Conservation (phyloP, 2,329 filamentous ascomycete species). For the Chrysoporthe cubensis region DNA sequence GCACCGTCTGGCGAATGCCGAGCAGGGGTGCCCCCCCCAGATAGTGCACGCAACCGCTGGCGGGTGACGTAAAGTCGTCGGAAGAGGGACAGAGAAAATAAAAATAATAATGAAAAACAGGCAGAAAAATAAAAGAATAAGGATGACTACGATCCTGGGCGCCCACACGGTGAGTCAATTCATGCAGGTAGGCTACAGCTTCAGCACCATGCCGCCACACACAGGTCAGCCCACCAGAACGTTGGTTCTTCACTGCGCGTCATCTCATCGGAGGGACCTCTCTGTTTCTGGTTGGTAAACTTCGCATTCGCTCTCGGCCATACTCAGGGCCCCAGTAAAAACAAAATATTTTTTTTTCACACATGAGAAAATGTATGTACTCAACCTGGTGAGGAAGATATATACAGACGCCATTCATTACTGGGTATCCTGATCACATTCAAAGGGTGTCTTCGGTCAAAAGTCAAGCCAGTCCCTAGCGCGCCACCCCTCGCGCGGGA, state of each 20-base stretch:
- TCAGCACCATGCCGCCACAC: too few relatives aligned
- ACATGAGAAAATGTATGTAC: neutral
- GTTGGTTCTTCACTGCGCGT: neutral
- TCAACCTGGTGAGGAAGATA: neutral
- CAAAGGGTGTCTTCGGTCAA: neutral
- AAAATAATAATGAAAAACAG: too few relatives aligned
- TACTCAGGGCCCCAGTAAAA: too few relatives aligned
- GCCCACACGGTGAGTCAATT: too few relatives aligned
- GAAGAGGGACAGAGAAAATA: too few relatives aligned
- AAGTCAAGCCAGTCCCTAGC: neutral
- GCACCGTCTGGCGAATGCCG: slow-evolving; percentile 12
- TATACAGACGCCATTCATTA: slow-evolving; percentile 5
- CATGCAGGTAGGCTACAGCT: too few relatives aligned
- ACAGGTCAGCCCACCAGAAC: too few relatives aligned
- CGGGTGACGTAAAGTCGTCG: too few relatives aligned
- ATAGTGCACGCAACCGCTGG: too few relatives aligned
- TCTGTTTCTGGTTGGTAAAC: neutral
- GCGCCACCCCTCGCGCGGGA: neutral
- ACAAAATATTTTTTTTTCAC: neutral
- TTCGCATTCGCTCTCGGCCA: neutral
- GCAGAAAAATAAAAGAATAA: too few relatives aligned
- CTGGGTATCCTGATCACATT: neutral
- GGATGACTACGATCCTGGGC: too few relatives aligned
- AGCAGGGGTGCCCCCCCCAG: neutral
- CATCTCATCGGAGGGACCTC: neutral